Base-by-base conservation (phyloP, 2,329 filamentous ascomycete species). In the Drechslerella stenobrocha region DNA sequence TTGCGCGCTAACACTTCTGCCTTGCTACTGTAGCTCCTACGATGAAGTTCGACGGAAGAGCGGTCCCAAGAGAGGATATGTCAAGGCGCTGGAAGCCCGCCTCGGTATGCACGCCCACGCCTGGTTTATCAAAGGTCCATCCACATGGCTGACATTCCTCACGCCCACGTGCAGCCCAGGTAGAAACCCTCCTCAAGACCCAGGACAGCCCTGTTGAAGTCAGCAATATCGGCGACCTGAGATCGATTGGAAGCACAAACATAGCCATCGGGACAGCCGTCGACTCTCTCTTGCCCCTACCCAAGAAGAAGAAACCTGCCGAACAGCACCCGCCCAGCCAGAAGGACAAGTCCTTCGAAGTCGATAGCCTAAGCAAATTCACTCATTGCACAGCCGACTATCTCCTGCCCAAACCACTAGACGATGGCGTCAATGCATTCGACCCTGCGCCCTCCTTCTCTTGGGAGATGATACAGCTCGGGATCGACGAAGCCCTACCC, bases 31-130 rank as follows among this genome's bases (percentile, higher is more conserved):
- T 51, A 70, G 72, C 78, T 86, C 88, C 69, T 96, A 96, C 75
- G 90, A 96, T 75, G 90, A 96, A 78, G 87, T 92, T 73, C 84
- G 91, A 75, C 89, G 90, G 78, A 96, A 96, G 83, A 95, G 90
- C 76, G 91, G 91, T 1, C 91, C 91, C 1, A 96, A 96, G 80
- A 83, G 91, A 75, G 91, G 91, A 73, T 96, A 96, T 75, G 91
- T 96, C 69, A 96, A 96, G 80, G 87, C 90, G 65, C 78, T 97
- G 72, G 93, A 97, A 77, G 91, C 95, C 76, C 84, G 93, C 76
- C 79, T 98, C 74, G 91, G 90, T 95, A 81, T 79, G 87, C 79
- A 63, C 51, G 23, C 61, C 48, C 40, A 45, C 45, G 48, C 35
- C 26, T 46, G 23, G n/a, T 23, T 32, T 50, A 53, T 65, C 24